Evolutionary conservation across 257 asterid species (phyloP).

Genomic region (Schizonepeta tenuifolia): DNA sequence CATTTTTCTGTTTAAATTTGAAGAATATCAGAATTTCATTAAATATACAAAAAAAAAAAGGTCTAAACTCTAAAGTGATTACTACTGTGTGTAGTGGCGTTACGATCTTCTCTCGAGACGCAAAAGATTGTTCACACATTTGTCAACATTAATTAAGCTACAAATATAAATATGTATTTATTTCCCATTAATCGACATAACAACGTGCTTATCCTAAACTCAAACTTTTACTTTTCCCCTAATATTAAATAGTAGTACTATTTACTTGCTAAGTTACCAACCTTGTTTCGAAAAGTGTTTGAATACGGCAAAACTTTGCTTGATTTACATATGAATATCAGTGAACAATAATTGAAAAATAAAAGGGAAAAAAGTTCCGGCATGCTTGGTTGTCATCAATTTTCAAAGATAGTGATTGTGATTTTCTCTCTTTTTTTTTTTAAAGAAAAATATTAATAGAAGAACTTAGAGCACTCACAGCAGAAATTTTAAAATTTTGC

Average conservation of each 20-base stretch:
- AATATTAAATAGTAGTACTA: too few relatives aligned
- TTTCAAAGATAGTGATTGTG: too few relatives aligned
- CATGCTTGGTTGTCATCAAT: too few relatives aligned
- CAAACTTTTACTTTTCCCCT: not conserved
- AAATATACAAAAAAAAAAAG: not conserved
- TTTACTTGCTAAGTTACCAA: not conserved
- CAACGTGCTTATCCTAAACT: constrained; percentile 23
- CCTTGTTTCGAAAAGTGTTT: not conserved
- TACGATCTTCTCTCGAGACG: constrained; percentile 38
- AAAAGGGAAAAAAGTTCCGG: too few relatives aligned
- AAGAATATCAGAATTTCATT: not conserved
- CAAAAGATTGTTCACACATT: constrained; percentile 38
- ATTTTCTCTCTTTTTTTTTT: too few relatives aligned
- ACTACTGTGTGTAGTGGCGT: constrained; percentile 15
- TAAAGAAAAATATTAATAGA: too few relatives aligned
- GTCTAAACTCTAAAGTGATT: constrained; percentile 16
- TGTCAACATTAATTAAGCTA: constrained; percentile 35
- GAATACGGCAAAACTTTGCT: too few relatives aligned
- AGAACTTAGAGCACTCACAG: too few relatives aligned
- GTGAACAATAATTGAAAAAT: too few relatives aligned
- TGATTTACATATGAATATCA: too few relatives aligned
- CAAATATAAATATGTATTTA: not conserved
- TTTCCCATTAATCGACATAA: constrained; percentile 6
- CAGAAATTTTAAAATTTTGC: too few relatives aligned
- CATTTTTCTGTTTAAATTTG: not conserved